Percentiles rank a stretch among this genome's conserved stretches.
These are phyloP conservation scores for Mercurialis annua DNA, from an alignment of 345 rosid genomes.

Conservation along the genomic window DNA sequence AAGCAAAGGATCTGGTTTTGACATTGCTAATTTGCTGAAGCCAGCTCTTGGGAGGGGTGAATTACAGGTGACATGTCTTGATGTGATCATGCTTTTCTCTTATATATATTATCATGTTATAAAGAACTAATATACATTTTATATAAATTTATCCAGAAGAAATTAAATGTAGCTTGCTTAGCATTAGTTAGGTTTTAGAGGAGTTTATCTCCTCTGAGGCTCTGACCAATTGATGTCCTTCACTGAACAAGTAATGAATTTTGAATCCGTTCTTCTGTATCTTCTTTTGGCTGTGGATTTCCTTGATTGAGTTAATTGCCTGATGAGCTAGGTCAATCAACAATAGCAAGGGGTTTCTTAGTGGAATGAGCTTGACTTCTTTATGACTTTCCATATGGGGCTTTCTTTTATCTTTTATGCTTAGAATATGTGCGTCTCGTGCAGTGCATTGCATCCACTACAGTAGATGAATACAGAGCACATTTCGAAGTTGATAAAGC, in stretches of 20 bases:
- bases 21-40: conserved; percentile 89
- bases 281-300: neutral
- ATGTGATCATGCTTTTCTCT: conserved; percentile 1
- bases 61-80: conserved; percentile 59
- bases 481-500: conserved; percentile 97
- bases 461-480: conserved; percentile 73
- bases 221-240: neutral
- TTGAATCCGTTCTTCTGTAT: neutral
- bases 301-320: neutral
- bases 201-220: neutral
- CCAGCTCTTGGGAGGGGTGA: conserved; percentile 95
- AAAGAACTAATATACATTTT: conserved; percentile 7
- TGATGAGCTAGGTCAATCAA: neutral
- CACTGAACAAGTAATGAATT: neutral
- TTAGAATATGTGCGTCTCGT: conserved; percentile 20
- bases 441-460: conserved; percentile 98
- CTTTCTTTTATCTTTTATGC: neutral
- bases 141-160: neutral
- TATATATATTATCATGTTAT: conserved; percentile 1
- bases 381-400: neutral
- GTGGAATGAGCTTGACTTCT: neutral
- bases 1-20: conserved; percentile 92
- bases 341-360: neutral
- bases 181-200: too few relatives aligned
- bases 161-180: neutral